Conservation (phyloP, 2,329 filamentous ascomycete species). For the Chlorencoelia australis region DNA sequence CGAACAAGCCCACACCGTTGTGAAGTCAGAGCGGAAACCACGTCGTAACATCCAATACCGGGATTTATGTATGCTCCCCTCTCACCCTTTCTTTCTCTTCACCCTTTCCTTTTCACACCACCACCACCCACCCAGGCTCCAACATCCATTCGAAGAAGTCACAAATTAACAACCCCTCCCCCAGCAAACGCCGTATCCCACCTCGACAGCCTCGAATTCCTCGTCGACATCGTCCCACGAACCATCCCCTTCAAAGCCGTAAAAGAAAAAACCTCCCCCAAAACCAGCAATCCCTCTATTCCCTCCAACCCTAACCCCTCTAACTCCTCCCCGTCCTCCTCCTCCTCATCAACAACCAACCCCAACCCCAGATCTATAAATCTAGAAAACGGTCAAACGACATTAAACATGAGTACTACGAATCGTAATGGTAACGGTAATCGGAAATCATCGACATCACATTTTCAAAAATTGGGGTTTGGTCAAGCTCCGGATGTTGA, state of each 20-base stretch:
- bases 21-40: slow-evolving; percentile 85
- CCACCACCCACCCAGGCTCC: not conserved
- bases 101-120: not conserved
- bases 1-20: slow-evolving; percentile 74
- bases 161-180: too few species aligned
- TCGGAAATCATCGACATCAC: too few species aligned
- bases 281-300: not conserved
- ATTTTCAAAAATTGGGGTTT: too few species aligned
- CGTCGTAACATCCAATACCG: slow-evolving; percentile 92
- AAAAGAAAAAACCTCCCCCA: slow-evolving; percentile 51
- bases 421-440: too few species aligned
- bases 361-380: not conserved
- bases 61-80: slow-evolving; percentile 58
- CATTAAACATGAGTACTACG: too few species aligned
- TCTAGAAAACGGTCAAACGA: too few species aligned
- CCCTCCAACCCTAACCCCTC: not conserved
- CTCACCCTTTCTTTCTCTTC: slow-evolving; percentile 4
- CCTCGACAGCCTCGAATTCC: slow-evolving; percentile 89
- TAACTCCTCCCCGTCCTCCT: not conserved
- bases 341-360: not conserved
- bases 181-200: slow-evolving; percentile 74
- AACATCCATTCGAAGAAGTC: too few species aligned
- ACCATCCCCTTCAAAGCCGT: slow-evolving; percentile 72
- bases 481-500: too few species aligned
- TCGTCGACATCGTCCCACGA: slow-evolving; percentile 81